These are phyloP conservation scores for Leptographium procerum DNA, from an alignment of 2,329 filamentous ascomycete species.

Conservation along the genomic window DNA sequence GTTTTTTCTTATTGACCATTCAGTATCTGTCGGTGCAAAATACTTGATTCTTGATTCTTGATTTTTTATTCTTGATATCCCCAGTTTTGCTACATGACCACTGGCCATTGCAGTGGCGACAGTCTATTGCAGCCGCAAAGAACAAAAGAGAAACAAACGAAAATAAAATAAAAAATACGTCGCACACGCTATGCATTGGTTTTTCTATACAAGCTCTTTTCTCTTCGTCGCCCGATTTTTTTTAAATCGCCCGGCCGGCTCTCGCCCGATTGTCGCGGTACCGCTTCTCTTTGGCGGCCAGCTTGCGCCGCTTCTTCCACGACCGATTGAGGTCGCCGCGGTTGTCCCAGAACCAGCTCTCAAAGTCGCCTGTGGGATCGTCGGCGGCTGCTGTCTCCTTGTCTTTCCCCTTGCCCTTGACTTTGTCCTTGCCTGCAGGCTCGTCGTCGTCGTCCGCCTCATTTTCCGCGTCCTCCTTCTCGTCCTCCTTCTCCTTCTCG, in stretches of 20 bases:
- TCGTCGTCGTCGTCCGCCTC: constrained; percentile 21
- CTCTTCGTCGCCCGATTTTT: too few relatives aligned
- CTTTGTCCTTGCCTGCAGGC: constrained; percentile 15
- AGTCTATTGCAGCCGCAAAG: too few relatives aligned
- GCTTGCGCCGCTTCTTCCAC: constrained; percentile 55
- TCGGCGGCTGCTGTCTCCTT: constrained; percentile 3
- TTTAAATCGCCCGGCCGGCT: constrained; percentile 25
- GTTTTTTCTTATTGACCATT: too few relatives aligned
- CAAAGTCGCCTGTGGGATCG: constrained; percentile 39
- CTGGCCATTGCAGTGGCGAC: too few relatives aligned
- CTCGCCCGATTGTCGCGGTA: constrained; percentile 51
- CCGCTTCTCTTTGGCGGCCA: constrained; percentile 53
- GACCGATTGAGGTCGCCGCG: constrained; percentile 52
- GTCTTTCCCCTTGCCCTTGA: constrained; percentile 19
- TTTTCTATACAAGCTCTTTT: not conserved
- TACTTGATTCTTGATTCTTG: too few relatives aligned
- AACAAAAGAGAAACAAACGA: too few relatives aligned
- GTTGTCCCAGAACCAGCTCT: constrained; percentile 59
- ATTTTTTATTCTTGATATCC: too few relatives aligned
- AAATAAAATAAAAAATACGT: too few relatives aligned
- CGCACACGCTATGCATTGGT: too few relatives aligned
- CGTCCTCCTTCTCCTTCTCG: constrained; percentile 18
- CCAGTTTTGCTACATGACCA: too few relatives aligned
- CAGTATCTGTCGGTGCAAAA: too few relatives aligned
- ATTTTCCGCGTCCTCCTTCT: not conserved